Conservation (phyloP, 148 eudicot genomes). For the Spergularia marina region DNA sequence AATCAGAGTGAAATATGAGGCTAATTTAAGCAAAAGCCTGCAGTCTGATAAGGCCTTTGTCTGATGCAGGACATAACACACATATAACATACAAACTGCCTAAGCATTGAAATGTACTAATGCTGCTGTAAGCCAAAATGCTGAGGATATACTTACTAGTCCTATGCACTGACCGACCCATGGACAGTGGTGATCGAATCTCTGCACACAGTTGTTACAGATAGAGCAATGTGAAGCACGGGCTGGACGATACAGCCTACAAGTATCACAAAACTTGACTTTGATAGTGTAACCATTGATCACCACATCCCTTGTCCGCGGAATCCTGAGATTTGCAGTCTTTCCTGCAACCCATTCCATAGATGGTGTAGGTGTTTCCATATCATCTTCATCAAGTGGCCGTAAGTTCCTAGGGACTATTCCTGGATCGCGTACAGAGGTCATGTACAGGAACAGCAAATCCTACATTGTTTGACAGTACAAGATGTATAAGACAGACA, state of each 20-base stretch:
- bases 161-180: slow-evolving; percentile 99
- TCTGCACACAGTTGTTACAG: slow-evolving; percentile 89
- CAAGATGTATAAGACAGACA: background rate
- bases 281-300: slow-evolving; percentile 65
- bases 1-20: no score
- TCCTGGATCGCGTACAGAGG: slow-evolving; percentile 82
- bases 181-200: slow-evolving; percentile 95
- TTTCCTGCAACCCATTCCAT: slow-evolving; percentile 50
- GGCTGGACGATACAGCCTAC: slow-evolving; percentile 79
- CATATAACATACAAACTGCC: no score
- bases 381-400: slow-evolving; percentile 44
- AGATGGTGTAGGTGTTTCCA: slow-evolving; percentile 31
- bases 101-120: no score
- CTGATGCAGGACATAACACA: no score
- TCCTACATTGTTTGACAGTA: slow-evolving; percentile 40
- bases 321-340: slow-evolving; percentile 42
- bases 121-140: background rate
- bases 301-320: slow-evolving; percentile 64
- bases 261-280: slow-evolving; percentile 85
- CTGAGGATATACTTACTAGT: slow-evolving; percentile 41
- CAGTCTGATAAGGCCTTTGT: no score
- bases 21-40: no score
- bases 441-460: slow-evolving; percentile 61
- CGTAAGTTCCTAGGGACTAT: slow-evolving; percentile 62
- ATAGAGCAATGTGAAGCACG: slow-evolving; percentile 93